Evolutionary conservation across 768 basidiomycete species (phyloP), one percentile per base, ranked within the genome.

Genomic region (Amyloporia xantha): DNA sequence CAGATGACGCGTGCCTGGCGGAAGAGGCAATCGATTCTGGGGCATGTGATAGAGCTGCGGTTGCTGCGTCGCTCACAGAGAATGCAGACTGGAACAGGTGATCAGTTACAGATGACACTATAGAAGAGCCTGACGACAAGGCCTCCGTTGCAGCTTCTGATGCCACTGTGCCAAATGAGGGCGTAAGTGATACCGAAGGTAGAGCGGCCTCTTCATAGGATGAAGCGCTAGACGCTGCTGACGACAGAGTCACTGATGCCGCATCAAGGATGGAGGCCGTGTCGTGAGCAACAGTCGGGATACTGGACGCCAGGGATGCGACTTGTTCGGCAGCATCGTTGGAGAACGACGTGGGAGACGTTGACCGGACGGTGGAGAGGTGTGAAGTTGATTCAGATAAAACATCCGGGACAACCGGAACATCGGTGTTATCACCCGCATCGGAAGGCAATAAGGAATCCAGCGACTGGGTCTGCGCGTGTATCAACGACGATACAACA

Each of bases 261-360:
- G 40, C 48, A 23, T 52, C 51, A n/a, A 48, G 50, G 27, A 51
- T 13, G 15, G 44, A 38, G 11, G 51, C n/a, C n/a, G n/a, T n/a
- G n/a, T n/a, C n/a, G n/a, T n/a, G n/a, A n/a, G n/a, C n/a, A n/a
- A n/a, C n/a, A n/a, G n/a, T n/a, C n/a, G n/a, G n/a, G n/a, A n/a
- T n/a, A n/a, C n/a, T n/a, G n/a, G n/a, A n/a, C n/a, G n/a, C n/a
- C n/a, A n/a, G n/a, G n/a, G n/a, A n/a, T n/a, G n/a, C n/a, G n/a
- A n/a, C n/a, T 15, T 54, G 57, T 28, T 54, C 57, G 26, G 58
- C 59, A 7, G 50, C 59, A 15, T 53, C 25, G 25, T 20, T 53
- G 24, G 50, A 37, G 48, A 51, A 44, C 37, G 33, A 28, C 38
- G 47, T 23, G 49, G 48, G 39, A 12, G 44, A 48, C 26, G 54